Base-by-base conservation (phyloP, 768 basidiomycete genomes). In the Hortiboletus flavorubellus region DNA sequence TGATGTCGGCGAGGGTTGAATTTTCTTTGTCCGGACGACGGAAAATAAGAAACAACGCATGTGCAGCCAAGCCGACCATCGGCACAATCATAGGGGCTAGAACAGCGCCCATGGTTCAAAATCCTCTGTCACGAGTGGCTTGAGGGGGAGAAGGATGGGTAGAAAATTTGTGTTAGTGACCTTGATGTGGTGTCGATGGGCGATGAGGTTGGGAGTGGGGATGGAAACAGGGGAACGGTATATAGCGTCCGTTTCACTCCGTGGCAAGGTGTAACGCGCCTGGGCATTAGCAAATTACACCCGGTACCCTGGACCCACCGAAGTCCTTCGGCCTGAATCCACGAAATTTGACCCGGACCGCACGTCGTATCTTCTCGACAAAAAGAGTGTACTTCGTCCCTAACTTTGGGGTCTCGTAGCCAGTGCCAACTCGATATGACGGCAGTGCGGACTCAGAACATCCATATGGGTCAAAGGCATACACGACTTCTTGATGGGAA, bases 1-100 rank as follows among this genome's bases (percentile, higher is more conserved):
- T 42, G 7, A 65, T 58, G 0, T 33, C 51, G 2, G 29, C 38
- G 8, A 66, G 31, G 4, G 61, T 52, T 1, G 59, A 61, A 31
- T 63, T 66, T 35, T 15, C 18, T 18, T 10, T 35, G 34, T 50
- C 16, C 1, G 60, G 64, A 34, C 21, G 49, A 41, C n/a, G 52
- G 5, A 50, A 42, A 15, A 45, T 2, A 11, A 5, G 12, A 1
- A 10, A 11, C 0, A 60, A 7, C 18, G n/a, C 30, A 0, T 30
- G 7, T 7, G 15, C 8, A n/a, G 16, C 48, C 15, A 49, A 6
- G 33, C 18, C 16, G 26, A 26, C 26, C 4, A 26, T 26, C 5
- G 26, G 26, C 26, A 4, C 26, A 16, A 58, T 12, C 18, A 38
- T 6, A n/a, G 35, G 45, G 14, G 15, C 35, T 1, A 60, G 5